A percentile compares a stretch with the other conserved stretches of the same genome.
phyloP scores from a whole-genome alignment of 768 basidiomycete species.

The Kwoniella sp. region DNA sequence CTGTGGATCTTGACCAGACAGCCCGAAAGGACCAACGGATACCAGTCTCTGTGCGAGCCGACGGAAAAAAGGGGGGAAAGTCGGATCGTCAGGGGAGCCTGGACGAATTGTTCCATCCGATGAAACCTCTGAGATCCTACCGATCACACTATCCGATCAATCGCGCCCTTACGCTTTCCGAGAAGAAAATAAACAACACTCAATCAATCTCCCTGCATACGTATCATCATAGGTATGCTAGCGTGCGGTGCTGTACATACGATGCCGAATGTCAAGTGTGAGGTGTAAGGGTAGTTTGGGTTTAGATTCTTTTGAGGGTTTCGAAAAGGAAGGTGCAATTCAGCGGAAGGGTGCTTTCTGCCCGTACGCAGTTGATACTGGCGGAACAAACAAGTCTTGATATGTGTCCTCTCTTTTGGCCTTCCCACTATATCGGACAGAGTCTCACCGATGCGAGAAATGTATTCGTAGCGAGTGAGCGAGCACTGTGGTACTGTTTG shows the following conservation, averaged over 20 bases:
- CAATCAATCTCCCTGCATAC: too few relatives aligned
- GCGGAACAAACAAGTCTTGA: background rate
- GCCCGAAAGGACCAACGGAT: too few relatives aligned
- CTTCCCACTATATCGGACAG: background rate
- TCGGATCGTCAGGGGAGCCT: constrained; percentile 14
- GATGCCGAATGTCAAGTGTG: too few relatives aligned
- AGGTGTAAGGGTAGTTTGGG: constrained; percentile 10
- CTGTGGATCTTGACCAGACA: too few relatives aligned
- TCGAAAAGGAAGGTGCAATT: background rate
- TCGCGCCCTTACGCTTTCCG: background rate
- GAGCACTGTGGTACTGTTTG: background rate
- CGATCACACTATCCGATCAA: constrained; percentile 4
- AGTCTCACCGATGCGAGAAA: background rate
- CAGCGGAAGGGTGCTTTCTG: background rate
- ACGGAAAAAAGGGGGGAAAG: background rate
- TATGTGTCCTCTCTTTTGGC: background rate
- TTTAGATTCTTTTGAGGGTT: constrained; percentile 7
- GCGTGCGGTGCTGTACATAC: background rate
- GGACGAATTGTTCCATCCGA: constrained; percentile 15
- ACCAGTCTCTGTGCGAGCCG: too few relatives aligned
- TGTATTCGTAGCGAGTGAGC: background rate
- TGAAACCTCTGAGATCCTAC: constrained; percentile 7
- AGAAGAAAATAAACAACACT: constrained; percentile 9
- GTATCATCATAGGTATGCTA: background rate
- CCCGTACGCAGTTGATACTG: background rate